Evolutionary conservation across 805 yeast species (phyloP).

Genomic region (Myxozyma lipomycoides): DNA sequence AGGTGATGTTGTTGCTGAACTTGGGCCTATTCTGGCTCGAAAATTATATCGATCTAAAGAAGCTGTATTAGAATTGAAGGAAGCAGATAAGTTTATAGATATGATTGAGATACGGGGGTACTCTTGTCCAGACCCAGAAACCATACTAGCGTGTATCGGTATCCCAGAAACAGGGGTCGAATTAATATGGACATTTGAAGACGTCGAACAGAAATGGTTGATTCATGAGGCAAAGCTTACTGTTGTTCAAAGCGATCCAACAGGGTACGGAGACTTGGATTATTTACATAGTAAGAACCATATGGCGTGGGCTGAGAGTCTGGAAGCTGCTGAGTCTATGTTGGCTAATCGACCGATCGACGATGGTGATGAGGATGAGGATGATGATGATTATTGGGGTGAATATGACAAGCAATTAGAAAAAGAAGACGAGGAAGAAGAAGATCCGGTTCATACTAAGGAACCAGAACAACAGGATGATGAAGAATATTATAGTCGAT

Average conservation of each 20-base stretch:
- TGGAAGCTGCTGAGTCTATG: not conserved
- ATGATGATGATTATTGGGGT: conserved; percentile 26
- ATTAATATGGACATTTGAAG: conserved; percentile 12
- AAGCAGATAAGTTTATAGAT: not conserved
- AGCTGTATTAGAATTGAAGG: not conserved
- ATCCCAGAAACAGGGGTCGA: conserved; percentile 4
- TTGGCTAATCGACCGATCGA: conserved; percentile 9
- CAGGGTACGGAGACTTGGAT: conserved; percentile 1
- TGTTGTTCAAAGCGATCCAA: not conserved
- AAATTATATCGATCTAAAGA: conserved; percentile 12
- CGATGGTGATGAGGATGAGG: conserved; percentile 12
- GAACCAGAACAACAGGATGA: conserved; percentile 6
- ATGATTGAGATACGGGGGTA: conserved; percentile 1
- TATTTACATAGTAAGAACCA: not conserved
- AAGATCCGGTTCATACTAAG: not conserved
- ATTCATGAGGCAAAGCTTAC: conserved; percentile 12
- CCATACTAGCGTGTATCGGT: conserved; percentile 2
- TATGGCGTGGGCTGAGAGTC: not conserved
- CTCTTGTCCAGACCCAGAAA: conserved; percentile 16
- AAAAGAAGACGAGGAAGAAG: conserved; percentile 1
- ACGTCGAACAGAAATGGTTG: conserved; percentile 16
- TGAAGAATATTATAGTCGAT: conserved; percentile 20
- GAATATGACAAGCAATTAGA: conserved; percentile 29
- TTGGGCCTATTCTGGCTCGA: conserved; percentile 15
- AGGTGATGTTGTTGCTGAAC: conserved; percentile 1